A percentile compares a stretch with the other conserved stretches of the same genome.
Conservation (phyloP, 208 protist genomes). For the Trypanosoma congolense region DNA sequence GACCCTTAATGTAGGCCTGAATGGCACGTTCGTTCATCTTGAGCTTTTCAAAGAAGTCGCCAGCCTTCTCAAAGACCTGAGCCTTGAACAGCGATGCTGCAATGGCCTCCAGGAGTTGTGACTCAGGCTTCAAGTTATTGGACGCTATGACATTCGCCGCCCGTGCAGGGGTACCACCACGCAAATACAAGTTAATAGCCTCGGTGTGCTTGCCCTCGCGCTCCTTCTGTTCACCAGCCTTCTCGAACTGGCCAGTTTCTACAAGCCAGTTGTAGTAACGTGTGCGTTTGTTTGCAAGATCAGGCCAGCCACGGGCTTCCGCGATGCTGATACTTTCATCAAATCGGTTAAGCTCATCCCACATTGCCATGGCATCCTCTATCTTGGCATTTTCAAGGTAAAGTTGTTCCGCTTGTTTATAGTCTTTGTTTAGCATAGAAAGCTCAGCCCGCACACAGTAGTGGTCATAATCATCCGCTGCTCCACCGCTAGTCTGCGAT, state of each 20-base stretch:
- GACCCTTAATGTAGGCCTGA: conserved; percentile 91
- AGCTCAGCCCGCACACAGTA: conserved; percentile 88
- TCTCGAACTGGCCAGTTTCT: conserved; percentile 94
- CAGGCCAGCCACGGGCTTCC: conserved; percentile 72
- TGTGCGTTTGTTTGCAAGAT: conserved; percentile 78
- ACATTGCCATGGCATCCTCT: conserved; percentile 95
- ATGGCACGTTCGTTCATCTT: conserved; percentile 91
- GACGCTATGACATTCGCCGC: conserved; percentile 90
- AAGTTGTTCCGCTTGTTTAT: conserved; percentile 91
- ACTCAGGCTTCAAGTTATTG: conserved; percentile 76
- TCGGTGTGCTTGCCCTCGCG: conserved; percentile 90
- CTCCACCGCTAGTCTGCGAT: conserved; percentile 42
- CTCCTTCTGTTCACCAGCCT: conserved; percentile 93
- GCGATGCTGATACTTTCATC: conserved; percentile 90
- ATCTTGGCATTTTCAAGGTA: conserved; percentile 92
- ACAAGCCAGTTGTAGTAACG: conserved; percentile 95
- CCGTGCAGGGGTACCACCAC: conserved; percentile 89
- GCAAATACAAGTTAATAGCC: conserved; percentile 96
- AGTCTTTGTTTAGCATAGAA: conserved; percentile 87
- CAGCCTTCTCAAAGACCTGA: conserved; percentile 94
- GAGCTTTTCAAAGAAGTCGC: conserved; percentile 95
- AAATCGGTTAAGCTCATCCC: conserved; percentile 92
- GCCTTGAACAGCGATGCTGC: conserved; percentile 89
- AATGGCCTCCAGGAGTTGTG: conserved; percentile 93
- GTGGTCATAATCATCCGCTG: conserved; percentile 84